Percentiles rank a stretch among this genome's conserved stretches.
These are phyloP conservation scores for Neonectria ditissima DNA, from an alignment of 2,329 filamentous ascomycete species.

Conservation along the genomic window DNA sequence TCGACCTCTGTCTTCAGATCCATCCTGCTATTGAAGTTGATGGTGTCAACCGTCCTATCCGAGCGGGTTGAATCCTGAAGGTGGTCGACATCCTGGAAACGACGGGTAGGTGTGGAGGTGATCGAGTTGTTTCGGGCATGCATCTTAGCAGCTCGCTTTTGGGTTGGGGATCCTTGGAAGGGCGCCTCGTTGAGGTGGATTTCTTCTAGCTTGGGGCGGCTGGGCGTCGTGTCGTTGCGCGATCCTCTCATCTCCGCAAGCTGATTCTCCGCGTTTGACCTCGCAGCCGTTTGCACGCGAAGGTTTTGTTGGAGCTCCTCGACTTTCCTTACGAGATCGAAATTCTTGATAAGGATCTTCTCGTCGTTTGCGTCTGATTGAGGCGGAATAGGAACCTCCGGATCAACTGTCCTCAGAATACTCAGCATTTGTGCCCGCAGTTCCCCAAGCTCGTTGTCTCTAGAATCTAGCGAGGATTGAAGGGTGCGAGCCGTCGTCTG, in stretches of 20 bases:
- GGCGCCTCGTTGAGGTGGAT: conserved; percentile 86
- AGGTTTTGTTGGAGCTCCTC: conserved; percentile 91
- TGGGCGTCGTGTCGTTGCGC: conserved; percentile 77
- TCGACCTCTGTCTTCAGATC: conserved; percentile 92
- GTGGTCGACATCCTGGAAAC: conserved; percentile 70
- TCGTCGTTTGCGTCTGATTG: conserved; percentile 69
- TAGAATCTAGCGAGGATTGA: conserved; percentile 81
- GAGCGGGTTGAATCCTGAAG: conserved; percentile 82
- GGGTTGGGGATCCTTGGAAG: conserved; percentile 79
- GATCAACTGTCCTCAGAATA: conserved; percentile 89
- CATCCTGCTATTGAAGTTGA: conserved; percentile 88
- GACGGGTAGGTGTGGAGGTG: conserved; percentile 81
- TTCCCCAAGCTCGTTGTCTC: conserved; percentile 84
- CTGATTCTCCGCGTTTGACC: conserved; percentile 84
- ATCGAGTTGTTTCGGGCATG: conserved; percentile 75
- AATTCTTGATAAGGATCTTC: conserved; percentile 78
- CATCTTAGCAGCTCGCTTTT: conserved; percentile 68
- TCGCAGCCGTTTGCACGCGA: conserved; percentile 83
- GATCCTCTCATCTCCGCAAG: conserved; percentile 81
- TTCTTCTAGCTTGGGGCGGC: conserved; percentile 83
- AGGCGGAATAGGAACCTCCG: conserved; percentile 74
- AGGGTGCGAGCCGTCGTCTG: conserved; percentile 87
- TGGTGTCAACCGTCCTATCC: conserved; percentile 83
- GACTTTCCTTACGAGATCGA: conserved; percentile 86
- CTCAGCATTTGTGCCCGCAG: conserved; percentile 83